Conservation (phyloP, 2,329 filamentous ascomycete species). For the Aspergillus sp. region DNA sequence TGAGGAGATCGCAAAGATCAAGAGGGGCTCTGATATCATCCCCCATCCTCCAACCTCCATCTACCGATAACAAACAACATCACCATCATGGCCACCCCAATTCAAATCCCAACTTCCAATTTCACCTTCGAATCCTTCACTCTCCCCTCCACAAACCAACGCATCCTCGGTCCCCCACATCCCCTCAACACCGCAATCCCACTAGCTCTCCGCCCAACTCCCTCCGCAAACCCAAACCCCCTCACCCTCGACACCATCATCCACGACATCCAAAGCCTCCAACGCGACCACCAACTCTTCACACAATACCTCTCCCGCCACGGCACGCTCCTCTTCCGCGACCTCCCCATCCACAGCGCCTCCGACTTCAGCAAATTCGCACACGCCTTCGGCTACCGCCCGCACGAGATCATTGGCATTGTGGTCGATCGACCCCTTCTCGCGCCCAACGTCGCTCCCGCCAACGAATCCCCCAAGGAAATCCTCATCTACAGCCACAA, state of each 20-base stretch:
- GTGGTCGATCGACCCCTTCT: conserved; percentile 48
- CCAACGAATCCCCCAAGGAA: conserved; percentile 51
- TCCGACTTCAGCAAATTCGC: conserved; percentile 51
- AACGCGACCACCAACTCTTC: conserved; percentile 31
- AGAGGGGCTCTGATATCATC: neutral
- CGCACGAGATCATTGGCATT: conserved; percentile 54
- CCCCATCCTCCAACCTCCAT: neutral
- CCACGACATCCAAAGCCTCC: conserved; percentile 39
- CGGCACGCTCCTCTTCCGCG: conserved; percentile 49
- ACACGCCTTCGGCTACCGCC: conserved; percentile 49
- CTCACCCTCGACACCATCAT: conserved; percentile 36
- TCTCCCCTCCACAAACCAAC: conserved; percentile 44
- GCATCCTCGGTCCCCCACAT: conserved; percentile 42
- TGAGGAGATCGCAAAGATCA: neutral
- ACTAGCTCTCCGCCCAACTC: conserved; percentile 39
- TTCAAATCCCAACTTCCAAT: neutral
- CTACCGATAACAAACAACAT: neutral
- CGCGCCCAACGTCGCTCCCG: conserved; percentile 47
- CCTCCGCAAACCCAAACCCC: conserved; percentile 13
- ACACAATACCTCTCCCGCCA: conserved; percentile 46
- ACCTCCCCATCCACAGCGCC: conserved; percentile 46
- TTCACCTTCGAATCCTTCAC: conserved; percentile 36
- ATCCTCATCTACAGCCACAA: conserved; percentile 54
- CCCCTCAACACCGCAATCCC: conserved; percentile 39
- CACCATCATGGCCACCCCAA: neutral